Base-by-base conservation (phyloP, 2,329 filamentous ascomycete genomes). In the Diaporthe vaccinii region DNA sequence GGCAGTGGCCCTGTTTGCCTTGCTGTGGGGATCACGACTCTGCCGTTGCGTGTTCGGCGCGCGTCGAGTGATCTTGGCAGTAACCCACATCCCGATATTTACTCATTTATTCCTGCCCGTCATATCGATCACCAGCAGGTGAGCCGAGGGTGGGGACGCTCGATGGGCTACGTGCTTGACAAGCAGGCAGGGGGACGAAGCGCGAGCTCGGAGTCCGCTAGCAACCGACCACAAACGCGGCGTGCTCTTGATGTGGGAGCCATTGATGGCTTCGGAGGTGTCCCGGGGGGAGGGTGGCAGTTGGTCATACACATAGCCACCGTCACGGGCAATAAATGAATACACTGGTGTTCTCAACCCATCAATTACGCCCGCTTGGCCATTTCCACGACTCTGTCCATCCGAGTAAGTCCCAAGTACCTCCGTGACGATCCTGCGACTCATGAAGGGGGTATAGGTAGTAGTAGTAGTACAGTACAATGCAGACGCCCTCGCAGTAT, bases 291-390 rank as follows among this genome's bases (percentile, higher is more conserved):
- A n/a, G 57, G 20, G 39, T 36, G 12, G 25, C 28, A 17, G 46
- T 12, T 53, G 62, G 46, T 14, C 65, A 69, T 39, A 36, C 65
- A 31, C 22, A 51, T 9, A 15, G 31, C 17, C 22, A 69, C 1
- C 15, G 49, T 53, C 49, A 55, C 15, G n/a, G 36, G 65, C 10
- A 12, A 31, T 28, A 4, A 9, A 39, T 22, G 9, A 10, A 55
- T 55, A 34, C 46, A 53, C 28, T 15, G 17, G 34, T 22, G 8
- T 28, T 69, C 14, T 41, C n/a, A 55, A 55, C 49, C 49, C 65
- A 22, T 69, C 34, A n/a, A 69, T 69, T 69, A 69, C 34, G 65
- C 65, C 65, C 46, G n/a, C 34, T 53, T 55, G 49, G 65, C 65
- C 49, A 49, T 69, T 41, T 55, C 49, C 65, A 55, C 65, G 31